A percentile compares a stretch with the other conserved stretches of the same genome.
These are phyloP conservation scores for Firmiana major DNA, from an alignment of 345 rosid genomes.

Conservation along the genomic window DNA sequence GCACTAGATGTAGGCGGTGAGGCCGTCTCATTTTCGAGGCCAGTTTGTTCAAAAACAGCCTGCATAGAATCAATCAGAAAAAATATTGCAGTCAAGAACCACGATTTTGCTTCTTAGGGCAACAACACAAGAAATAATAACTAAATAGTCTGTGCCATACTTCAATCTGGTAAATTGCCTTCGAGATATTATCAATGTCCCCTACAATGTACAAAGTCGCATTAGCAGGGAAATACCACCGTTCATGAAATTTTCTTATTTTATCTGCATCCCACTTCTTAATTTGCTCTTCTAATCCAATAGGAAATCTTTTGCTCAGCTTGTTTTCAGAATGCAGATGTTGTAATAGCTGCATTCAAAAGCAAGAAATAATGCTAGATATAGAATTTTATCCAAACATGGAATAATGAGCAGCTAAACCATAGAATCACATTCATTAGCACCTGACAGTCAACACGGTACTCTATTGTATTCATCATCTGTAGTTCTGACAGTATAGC, in stretches of 20 bases:
- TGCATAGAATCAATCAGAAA: constrained; percentile 36
- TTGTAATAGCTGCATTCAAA: constrained; percentile 66
- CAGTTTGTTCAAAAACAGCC: constrained; percentile 76
- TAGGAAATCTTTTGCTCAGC: constrained; percentile 95
- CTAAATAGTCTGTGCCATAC: constrained; percentile 40
- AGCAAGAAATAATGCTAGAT: constrained; percentile 17
- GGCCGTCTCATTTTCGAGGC: constrained; percentile 52
- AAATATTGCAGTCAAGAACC: constrained; percentile 17
- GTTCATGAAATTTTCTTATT: constrained; percentile 97
- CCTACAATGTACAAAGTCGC: constrained; percentile 97
- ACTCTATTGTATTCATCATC: constrained; percentile 99
- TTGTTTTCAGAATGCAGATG: constrained; percentile 98
- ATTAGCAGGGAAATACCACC: constrained; percentile 98
- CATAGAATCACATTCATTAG: constrained; percentile 12
- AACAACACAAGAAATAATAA: constrained; percentile 5
- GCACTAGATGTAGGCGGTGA: constrained; percentile 64
- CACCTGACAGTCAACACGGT: constrained; percentile 99
- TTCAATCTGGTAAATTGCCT: constrained; percentile 70
- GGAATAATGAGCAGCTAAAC: constrained; percentile 19
- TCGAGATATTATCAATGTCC: constrained; percentile 69
- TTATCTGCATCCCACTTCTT: constrained; percentile 99
- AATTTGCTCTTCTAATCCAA: constrained; percentile 97
- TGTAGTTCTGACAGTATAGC: constrained; percentile 98
- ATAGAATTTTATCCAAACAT: constrained; percentile 11
- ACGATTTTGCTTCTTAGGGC: constrained; percentile 6